Evolutionary conservation across 2,329 filamentous ascomycete species (phyloP).

Genomic region (Stemphylium vesicarium): DNA sequence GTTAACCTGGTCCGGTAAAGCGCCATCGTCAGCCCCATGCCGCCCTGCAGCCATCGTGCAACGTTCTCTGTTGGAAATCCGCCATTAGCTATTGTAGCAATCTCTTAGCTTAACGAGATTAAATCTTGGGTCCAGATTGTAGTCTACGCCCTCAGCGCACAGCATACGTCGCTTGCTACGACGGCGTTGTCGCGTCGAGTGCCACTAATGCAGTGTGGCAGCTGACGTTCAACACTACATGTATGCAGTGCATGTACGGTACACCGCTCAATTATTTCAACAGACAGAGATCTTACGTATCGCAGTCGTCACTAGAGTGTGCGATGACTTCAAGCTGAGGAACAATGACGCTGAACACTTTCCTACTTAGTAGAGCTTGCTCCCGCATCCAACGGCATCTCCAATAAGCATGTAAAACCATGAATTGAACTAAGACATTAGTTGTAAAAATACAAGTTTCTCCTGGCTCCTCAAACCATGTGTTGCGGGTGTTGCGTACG

Average conservation of each 20-base stretch:
- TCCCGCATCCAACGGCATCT: conserved; percentile 4
- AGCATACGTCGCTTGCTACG: too few relatives aligned
- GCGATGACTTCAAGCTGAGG: background rate
- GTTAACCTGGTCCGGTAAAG: conserved; percentile 8
- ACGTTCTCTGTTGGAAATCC: conserved; percentile 10
- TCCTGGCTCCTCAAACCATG: conserved; percentile 20
- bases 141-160: too few relatives aligned
- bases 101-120: background rate
- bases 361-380: conserved; percentile 33
- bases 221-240: too few relatives aligned
- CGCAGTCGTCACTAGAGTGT: too few relatives aligned
- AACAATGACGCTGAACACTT: background rate
- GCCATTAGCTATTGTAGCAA: background rate
- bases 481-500: conserved; percentile 15
- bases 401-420: background rate
- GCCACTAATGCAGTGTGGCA: background rate
- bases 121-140: background rate
- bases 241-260: too few relatives aligned
- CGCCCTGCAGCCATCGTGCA: conserved; percentile 10
- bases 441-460: background rate
- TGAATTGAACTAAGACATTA: background rate
- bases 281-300: too few relatives aligned
- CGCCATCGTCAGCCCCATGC: conserved; percentile 10
- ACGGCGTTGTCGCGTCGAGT: too few relatives aligned
- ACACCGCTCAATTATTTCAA: too few relatives aligned